phyloP scores from a whole-genome alignment of 139 green algal genomes.

The Ulvella scutata region DNA sequence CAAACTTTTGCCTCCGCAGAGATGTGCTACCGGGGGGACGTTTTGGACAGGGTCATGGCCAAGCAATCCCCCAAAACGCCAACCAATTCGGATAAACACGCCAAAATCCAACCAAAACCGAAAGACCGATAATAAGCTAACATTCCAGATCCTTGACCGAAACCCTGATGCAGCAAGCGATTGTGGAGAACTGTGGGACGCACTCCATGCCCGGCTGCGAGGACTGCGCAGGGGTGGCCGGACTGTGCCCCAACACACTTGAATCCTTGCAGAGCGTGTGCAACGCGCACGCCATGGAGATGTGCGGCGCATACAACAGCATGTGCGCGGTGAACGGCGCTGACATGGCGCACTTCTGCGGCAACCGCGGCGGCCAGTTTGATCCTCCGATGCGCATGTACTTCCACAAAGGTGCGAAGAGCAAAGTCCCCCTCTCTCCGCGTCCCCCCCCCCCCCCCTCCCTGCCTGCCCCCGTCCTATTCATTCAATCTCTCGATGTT shows the following conservation, averaged over 20 bases:
- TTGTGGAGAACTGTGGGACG: conserved; percentile 15
- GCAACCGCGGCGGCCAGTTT: conserved; percentile 5
- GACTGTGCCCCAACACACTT: neutral
- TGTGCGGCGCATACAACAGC: conserved; percentile 18
- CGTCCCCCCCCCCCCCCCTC: too few relatives aligned
- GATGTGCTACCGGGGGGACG: too few relatives aligned
- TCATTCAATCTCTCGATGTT: too few relatives aligned
- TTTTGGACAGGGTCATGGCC: too few relatives aligned
- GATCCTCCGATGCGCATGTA: conserved; percentile 35
- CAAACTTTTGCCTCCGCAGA: too few relatives aligned
- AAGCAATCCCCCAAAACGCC: too few relatives aligned
- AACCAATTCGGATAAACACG: too few relatives aligned
- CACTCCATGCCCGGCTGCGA: conserved; percentile 20
- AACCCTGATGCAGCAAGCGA: neutral
- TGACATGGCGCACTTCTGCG: conserved; percentile 13
- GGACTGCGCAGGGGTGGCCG: neutral
- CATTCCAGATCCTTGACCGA: conserved; percentile 12
- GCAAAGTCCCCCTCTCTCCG: neutral
- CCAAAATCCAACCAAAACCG: too few relatives aligned
- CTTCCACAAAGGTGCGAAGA: conserved; percentile 29
- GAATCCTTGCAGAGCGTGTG: conserved; percentile 6
- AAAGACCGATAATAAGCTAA: too few relatives aligned
- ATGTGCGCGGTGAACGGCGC: conserved; percentile 23
- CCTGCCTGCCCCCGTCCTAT: too few relatives aligned
- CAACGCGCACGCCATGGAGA: conserved; percentile 17